Percentiles rank a stretch among this genome's conserved stretches.
phyloP scores from a whole-genome alignment of 306 rosid species.

The Bauhinia variegata region DNA sequence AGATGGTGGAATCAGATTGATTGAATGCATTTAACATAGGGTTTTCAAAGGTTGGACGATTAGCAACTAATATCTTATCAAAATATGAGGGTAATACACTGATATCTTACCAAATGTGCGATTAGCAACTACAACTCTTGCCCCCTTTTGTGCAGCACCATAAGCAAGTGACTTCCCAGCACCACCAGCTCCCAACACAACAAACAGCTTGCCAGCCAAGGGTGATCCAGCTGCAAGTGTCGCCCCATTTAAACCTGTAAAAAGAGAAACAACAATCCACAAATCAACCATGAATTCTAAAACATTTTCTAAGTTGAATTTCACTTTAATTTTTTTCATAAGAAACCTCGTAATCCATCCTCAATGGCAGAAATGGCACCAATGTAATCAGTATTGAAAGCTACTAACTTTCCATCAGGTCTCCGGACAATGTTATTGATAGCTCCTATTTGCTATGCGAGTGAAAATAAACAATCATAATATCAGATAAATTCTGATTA shows the following conservation, averaged over 20 bases:
- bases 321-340: background rate
- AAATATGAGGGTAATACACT: background rate
- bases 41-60: background rate
- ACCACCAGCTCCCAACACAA: slow-evolving; percentile 57
- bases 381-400: slow-evolving; percentile 50
- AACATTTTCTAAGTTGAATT: slow-evolving; percentile 6
- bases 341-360: slow-evolving; percentile 47
- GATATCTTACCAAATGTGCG: slow-evolving; percentile 42
- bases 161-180: slow-evolving; percentile 57
- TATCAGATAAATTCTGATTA: background rate
- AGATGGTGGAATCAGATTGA: background rate
- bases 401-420: slow-evolving; percentile 47
- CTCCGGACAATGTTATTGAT: slow-evolving; percentile 49
- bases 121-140: slow-evolving; percentile 53
- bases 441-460: slow-evolving; percentile 48
- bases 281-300: background rate
- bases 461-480: background rate
- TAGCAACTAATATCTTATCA: too few species aligned
- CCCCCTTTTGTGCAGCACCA: slow-evolving; percentile 61
- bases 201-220: slow-evolving; percentile 44
- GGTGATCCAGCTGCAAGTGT: slow-evolving; percentile 30
- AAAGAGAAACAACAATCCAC: slow-evolving; percentile 4
- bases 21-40: background rate
- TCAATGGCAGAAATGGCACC: slow-evolving; percentile 56
- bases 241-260: slow-evolving; percentile 28